A percentile compares a stretch with the other conserved stretches of the same genome.
Evolutionary conservation across 2,329 filamentous ascomycete genomes (phyloP).

Genomic region (Pleurostoma richardsiae): DNA sequence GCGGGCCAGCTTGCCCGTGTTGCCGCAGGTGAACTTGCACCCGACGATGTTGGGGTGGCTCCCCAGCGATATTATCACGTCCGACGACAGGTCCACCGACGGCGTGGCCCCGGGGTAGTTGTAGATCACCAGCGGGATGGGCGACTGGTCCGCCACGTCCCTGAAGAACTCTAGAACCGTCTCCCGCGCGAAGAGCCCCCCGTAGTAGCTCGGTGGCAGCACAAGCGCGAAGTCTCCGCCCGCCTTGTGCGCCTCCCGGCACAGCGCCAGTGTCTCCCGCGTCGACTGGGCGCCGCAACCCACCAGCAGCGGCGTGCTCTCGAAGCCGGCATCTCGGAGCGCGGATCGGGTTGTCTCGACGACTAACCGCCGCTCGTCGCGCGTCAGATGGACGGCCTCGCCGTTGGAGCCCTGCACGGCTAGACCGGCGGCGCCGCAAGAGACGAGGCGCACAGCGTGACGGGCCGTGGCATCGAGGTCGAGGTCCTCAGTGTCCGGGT

Average conservation of each 20-base stretch:
- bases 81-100: conserved; percentile 46
- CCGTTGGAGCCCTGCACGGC: conserved; percentile 63
- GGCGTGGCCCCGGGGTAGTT: conserved; percentile 49
- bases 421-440: conserved; percentile 55
- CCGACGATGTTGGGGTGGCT: conserved; percentile 48
- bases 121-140: conserved; percentile 48
- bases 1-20: conserved; percentile 54
- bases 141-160: conserved; percentile 44
- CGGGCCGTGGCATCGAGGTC: conserved; percentile 44
- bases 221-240: conserved; percentile 65
- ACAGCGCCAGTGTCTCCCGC: conserved; percentile 59
- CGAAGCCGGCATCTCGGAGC: conserved; percentile 52
- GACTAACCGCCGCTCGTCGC: conserved; percentile 52
- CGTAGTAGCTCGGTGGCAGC: conserved; percentile 65
- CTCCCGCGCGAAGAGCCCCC: conserved; percentile 48
- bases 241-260: conserved; percentile 54
- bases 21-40: conserved; percentile 50
- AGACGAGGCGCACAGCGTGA: conserved; percentile 49
- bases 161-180: conserved; percentile 56
- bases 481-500: conserved; percentile 39
- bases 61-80: conserved; percentile 40
- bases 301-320: conserved; percentile 57
- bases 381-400: conserved; percentile 60
- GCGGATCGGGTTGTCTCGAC: conserved; percentile 48
- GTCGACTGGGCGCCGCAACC: conserved; percentile 63